These are phyloP conservation scores for Aspergillus quadricinctus DNA, from an alignment of 2,329 filamentous ascomycete genomes.

Conservation along the genomic window DNA sequence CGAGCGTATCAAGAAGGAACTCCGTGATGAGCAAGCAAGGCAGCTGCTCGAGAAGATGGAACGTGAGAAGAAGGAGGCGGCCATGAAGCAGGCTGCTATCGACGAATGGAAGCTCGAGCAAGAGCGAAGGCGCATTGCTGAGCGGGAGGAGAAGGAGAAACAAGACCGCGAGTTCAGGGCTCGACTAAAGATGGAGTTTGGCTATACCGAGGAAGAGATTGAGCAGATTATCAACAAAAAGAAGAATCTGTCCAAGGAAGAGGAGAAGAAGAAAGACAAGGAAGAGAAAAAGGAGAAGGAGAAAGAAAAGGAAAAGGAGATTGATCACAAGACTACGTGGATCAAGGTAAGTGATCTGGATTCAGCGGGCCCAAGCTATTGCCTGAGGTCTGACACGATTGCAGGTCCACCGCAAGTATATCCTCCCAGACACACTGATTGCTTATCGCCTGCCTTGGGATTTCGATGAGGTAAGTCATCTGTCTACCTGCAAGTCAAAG, in stretches of 20 bases:
- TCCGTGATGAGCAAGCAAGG: conserved; percentile 42
- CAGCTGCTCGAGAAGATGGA: conserved; percentile 36
- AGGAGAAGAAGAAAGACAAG: conserved; percentile 19
- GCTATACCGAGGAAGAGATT: conserved; percentile 40
- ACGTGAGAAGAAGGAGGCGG: conserved; percentile 24
- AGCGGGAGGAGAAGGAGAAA: conserved; percentile 32
- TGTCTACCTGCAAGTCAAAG: neutral
- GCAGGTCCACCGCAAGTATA: conserved; percentile 43
- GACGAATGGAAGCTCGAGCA: conserved; percentile 35
- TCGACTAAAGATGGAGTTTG: conserved; percentile 37
- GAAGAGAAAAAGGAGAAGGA: conserved; percentile 34
- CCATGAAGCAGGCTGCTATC: conserved; percentile 40
- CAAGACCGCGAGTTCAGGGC: conserved; percentile 32
- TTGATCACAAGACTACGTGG: conserved; percentile 32
- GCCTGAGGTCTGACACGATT: conserved; percentile 1
- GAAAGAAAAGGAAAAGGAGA: conserved; percentile 18
- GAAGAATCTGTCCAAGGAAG: conserved; percentile 33
- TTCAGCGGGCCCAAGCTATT: neutral
- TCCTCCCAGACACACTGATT: conserved; percentile 44
- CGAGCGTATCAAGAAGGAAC: conserved; percentile 34
- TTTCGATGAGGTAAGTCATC: conserved; percentile 41
- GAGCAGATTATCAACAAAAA: conserved; percentile 39
- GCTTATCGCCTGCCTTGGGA: conserved; percentile 46
- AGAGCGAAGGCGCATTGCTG: conserved; percentile 19
- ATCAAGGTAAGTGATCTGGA: conserved; percentile 36